phyloP scores from a whole-genome alignment of 805 yeast genomes.

The Saccharomyces jurei region DNA sequence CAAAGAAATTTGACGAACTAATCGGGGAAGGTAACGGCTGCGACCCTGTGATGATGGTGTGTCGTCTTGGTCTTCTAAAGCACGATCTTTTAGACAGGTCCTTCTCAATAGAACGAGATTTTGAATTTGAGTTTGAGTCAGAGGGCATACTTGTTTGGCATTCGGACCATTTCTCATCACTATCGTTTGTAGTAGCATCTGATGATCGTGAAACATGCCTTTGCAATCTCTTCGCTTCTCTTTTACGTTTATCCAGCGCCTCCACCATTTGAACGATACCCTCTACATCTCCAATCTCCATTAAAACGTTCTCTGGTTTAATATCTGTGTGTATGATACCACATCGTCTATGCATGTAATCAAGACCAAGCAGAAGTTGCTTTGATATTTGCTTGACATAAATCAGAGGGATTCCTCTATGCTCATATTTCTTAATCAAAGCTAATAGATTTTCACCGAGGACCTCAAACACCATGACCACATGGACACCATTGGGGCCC shows the following conservation, averaged over 20 bases:
- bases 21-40: constrained; percentile 90
- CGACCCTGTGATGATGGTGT: constrained; percentile 77
- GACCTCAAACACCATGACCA: constrained; percentile 96
- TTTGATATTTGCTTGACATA: constrained; percentile 77
- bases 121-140: constrained; percentile 2
- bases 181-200: neutral
- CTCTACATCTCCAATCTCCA: constrained; percentile 79
- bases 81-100: constrained; percentile 9
- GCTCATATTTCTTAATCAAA: constrained; percentile 67
- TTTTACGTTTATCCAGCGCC: constrained; percentile 45
- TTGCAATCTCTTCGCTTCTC: constrained; percentile 35
- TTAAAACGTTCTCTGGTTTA: constrained; percentile 70
- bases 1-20: constrained; percentile 40
- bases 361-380: constrained; percentile 63
- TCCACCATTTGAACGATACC: constrained; percentile 64
- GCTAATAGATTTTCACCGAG: constrained; percentile 89
- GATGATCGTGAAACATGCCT: constrained; percentile 29
- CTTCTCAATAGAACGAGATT: constrained; percentile 1
- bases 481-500: constrained; percentile 89
- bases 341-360: constrained; percentile 53
- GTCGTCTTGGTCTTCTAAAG: constrained; percentile 50
- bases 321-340: constrained; percentile 72
- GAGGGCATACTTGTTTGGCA: constrained; percentile 1
- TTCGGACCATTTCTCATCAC: neutral
- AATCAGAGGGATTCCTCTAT: constrained; percentile 68